These are phyloP conservation scores for Ephemerocybe angulata DNA, from an alignment of 768 basidiomycete species.

Conservation along the genomic window DNA sequence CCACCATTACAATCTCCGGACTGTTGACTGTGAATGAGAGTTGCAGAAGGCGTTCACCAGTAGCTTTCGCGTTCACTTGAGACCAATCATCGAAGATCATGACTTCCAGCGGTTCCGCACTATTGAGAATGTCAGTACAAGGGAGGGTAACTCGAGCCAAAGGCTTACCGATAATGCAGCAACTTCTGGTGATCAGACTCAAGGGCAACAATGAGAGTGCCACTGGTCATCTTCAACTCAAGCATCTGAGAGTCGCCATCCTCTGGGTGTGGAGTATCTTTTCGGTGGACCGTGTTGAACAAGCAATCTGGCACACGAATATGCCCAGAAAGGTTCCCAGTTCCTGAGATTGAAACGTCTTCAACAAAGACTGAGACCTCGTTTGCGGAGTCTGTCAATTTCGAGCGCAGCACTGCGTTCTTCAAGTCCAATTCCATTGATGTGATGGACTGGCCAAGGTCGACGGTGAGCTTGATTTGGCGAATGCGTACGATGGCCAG, in stretches of 20 bases:
- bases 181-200: conserved; percentile 76
- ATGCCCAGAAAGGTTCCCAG: conserved; percentile 69
- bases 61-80: conserved; percentile 34
- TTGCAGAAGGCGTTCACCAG: conserved; percentile 48
- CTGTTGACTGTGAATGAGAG: conserved; percentile 76
- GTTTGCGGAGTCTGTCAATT: conserved; percentile 54
- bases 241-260: conserved; percentile 52
- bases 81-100: conserved; percentile 84
- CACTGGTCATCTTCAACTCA: conserved; percentile 72
- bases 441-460: conserved; percentile 85
- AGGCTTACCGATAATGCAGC: conserved; percentile 67
- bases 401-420: conserved; percentile 62
- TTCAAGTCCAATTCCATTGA: conserved; percentile 61
- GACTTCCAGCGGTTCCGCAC: conserved; percentile 75
- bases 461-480: conserved; percentile 67
- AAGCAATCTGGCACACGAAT: conserved; percentile 64
- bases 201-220: conserved; percentile 58
- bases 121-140: conserved; percentile 23
- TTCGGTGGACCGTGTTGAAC: conserved; percentile 71
- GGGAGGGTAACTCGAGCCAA: neutral
- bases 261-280: conserved; percentile 26
- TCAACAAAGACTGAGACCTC: conserved; percentile 66
- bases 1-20: conserved; percentile 60
- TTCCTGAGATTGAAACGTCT: conserved; percentile 62
- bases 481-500: conserved; percentile 68